Evolutionary conservation across 129 eudicot genomes (phyloP).

Genomic region (Artemisia argyi): DNA sequence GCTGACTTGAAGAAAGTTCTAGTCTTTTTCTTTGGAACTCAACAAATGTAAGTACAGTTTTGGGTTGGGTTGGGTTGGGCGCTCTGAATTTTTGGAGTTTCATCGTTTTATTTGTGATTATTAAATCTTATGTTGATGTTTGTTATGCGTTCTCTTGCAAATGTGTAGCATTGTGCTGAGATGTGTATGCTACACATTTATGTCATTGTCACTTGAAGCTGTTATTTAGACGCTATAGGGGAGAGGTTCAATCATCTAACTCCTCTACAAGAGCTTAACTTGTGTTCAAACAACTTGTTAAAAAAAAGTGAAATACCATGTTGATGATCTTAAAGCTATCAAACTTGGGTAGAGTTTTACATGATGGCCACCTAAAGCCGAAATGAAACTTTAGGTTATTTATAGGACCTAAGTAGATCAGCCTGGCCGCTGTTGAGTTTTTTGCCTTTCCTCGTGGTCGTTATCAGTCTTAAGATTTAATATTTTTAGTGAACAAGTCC

Average conservation of each 20-base stretch:
- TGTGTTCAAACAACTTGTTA: not conserved
- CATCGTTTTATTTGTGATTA: not conserved
- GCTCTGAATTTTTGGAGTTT: conserved; percentile 1
- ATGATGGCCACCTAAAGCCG: not conserved
- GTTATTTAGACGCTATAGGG: not conserved
- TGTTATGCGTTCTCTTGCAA: not conserved
- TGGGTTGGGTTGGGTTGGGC: not conserved
- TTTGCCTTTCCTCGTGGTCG: not conserved
- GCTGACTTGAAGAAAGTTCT: conserved; percentile 81
- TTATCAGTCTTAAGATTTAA: too few relatives aligned
- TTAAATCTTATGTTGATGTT: not conserved
- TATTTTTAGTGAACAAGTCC: too few relatives aligned
- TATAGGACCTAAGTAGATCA: conserved; percentile 8
- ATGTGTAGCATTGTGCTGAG: not conserved
- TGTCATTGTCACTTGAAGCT: not conserved
- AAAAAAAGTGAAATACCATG: conserved; percentile 3
- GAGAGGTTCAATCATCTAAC: conserved; percentile 9
- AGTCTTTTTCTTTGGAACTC: conserved; percentile 81
- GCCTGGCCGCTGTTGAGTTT: not conserved
- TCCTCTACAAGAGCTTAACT: not conserved
- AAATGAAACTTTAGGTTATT: not conserved
- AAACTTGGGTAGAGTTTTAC: conserved; percentile 4
- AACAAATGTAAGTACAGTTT: conserved; percentile 80
- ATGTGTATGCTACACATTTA: not conserved
- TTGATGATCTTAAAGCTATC: not conserved